Conservation (phyloP, 495 filamentous ascomycete genomes). For the Cudoniella acicularis region DNA sequence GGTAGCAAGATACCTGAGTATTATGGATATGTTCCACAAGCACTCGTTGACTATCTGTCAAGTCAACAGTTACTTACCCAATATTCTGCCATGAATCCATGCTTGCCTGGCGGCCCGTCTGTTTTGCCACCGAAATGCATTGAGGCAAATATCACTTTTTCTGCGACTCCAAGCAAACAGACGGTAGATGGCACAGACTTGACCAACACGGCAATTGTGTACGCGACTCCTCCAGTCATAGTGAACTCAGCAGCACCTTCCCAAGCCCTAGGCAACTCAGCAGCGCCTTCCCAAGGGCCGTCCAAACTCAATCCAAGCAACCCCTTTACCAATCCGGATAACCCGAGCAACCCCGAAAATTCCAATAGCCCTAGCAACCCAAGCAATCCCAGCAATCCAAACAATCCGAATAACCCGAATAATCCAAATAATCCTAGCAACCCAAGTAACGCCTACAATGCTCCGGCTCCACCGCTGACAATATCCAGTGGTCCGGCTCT, state of each 20-base stretch:
- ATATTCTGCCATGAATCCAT: slow-evolving; percentile 12
- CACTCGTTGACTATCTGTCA: slow-evolving; percentile 12
- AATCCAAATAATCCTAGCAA: neutral
- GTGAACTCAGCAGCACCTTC: neutral
- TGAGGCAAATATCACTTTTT: too few species aligned
- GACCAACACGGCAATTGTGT: neutral
- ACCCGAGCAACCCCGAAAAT: neutral
- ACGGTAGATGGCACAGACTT: neutral
- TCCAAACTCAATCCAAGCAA: neutral
- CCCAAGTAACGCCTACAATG: neutral
- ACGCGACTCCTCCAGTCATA: neutral
- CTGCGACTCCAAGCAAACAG: neutral
- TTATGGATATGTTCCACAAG: slow-evolving; percentile 22
- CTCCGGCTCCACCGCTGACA: neutral
- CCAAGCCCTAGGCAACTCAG: neutral
- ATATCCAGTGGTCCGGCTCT: neutral
- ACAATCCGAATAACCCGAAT: neutral
- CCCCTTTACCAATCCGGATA: neutral
- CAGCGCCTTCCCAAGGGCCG: neutral
- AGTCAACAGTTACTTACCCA: slow-evolving; percentile 7
- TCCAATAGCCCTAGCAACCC: neutral
- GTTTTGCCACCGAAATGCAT: neutral
- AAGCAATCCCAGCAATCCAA: neutral
- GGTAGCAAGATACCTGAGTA: slow-evolving; percentile 5
- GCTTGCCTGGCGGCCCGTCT: slow-evolving; percentile 19